phyloP scores from a whole-genome alignment of 495 filamentous ascomycete species.

The Tuber borchii region DNA sequence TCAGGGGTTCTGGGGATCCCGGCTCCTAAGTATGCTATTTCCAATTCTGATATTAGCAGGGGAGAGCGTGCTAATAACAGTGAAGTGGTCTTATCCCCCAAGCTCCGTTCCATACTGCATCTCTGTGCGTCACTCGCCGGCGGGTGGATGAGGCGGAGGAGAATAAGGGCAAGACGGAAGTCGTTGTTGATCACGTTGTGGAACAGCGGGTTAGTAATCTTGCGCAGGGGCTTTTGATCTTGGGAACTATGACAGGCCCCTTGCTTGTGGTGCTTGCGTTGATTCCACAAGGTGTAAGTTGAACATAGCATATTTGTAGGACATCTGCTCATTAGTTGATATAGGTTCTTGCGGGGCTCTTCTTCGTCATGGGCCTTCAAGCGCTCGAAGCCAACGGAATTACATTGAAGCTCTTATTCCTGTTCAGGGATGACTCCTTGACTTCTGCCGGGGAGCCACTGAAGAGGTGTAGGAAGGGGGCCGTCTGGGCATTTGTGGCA shows the following conservation, averaged over 20 bases:
- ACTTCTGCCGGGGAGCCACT: constrained; percentile 63
- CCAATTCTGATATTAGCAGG: not conserved
- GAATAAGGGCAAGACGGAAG: constrained; percentile 57
- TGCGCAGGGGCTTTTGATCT: constrained; percentile 70
- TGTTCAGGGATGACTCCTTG: constrained; percentile 60
- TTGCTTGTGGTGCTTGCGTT: constrained; percentile 74
- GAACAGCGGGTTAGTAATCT: constrained; percentile 88
- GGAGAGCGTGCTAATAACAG: not conserved
- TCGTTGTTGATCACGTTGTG: constrained; percentile 65
- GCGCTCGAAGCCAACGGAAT: constrained; percentile 75
- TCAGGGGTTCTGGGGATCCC: constrained; percentile 81
- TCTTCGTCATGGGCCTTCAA: constrained; percentile 90
- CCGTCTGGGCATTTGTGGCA: constrained; percentile 69
- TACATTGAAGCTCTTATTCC: constrained; percentile 70
- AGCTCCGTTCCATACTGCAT: constrained; percentile 85
- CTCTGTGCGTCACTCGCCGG: constrained; percentile 67
- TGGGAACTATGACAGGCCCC: constrained; percentile 83
- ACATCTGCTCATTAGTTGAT: not conserved
- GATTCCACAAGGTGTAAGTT: constrained; percentile 63
- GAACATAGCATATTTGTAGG: not conserved
- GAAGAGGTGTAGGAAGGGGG: constrained; percentile 51
- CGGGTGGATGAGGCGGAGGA: constrained; percentile 49
- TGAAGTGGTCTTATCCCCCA: constrained; percentile 72
- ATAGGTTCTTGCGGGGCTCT: constrained; percentile 73
- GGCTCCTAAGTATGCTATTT: constrained; percentile 58